Conservation (phyloP, 2,329 filamentous ascomycete genomes). For the Chrysoporthe deuterocubensis region DNA sequence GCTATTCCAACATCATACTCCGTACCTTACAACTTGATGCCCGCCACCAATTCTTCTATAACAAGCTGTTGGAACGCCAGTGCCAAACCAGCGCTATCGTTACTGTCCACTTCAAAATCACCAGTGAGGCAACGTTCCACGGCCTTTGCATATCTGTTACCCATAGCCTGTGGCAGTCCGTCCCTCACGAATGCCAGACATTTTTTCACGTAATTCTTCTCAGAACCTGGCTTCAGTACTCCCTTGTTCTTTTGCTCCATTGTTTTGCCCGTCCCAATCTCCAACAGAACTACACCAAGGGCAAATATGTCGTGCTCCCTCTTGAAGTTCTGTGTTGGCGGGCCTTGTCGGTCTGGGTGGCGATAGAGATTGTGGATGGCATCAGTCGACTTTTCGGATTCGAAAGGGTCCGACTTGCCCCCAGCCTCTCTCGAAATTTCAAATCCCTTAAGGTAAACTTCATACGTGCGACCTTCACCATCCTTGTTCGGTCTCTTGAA, state of each 20-base stretch:
- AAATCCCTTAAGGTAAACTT: not conserved
- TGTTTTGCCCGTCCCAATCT: not conserved
- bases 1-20: not conserved
- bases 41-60: not conserved
- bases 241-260: not conserved
- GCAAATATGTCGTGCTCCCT: not conserved
- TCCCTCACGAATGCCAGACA: not conserved
- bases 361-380: not conserved
- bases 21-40: not conserved
- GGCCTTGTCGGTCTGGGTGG: not conserved
- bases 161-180: not conserved
- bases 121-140: not conserved
- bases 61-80: not conserved
- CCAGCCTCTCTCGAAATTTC: not conserved
- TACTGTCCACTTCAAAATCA: not conserved
- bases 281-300: not conserved
- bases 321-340: not conserved
- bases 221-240: not conserved
- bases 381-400: not conserved
- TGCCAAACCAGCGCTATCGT: not conserved
- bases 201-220: not conserved
- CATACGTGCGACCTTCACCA: not conserved
- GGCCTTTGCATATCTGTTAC: not conserved
- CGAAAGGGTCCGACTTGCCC: not conserved
- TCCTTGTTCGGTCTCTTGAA: not conserved